phyloP scores from a whole-genome alignment of 192 early-diverging fungal species.

The Phycomyces blakesleeanus region DNA sequence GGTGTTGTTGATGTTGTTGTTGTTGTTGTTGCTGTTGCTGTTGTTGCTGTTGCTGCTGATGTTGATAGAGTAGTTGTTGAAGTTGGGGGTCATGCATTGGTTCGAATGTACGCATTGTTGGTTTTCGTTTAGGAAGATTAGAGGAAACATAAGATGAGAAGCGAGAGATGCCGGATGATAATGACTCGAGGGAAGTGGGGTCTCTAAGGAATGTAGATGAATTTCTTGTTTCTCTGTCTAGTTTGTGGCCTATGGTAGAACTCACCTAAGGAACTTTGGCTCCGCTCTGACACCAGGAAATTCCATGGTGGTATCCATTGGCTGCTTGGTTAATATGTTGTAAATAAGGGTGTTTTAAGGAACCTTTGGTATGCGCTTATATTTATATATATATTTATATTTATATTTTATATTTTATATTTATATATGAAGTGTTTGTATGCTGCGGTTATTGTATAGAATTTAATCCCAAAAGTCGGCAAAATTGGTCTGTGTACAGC shows the following conservation, averaged over 20 bases:
- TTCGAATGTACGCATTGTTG: conserved; percentile 11
- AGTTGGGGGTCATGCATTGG: conserved; percentile 18
- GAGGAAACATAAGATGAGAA: conserved; percentile 62
- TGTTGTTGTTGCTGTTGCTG: conserved; percentile 21
- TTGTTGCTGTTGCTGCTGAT: conserved; percentile 26
- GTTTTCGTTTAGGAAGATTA: conserved; percentile 46
- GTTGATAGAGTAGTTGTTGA: conserved; percentile 32
- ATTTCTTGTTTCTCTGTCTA: neutral
- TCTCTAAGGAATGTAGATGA: conserved; percentile 36
- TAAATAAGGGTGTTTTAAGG: too few species aligned
- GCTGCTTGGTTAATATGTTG: too few species aligned
- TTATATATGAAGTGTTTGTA: too few species aligned
- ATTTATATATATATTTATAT: too few species aligned
- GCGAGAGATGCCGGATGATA: conserved; percentile 58
- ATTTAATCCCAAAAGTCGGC: too few species aligned
- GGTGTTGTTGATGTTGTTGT: conserved; percentile 13
- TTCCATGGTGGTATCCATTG: conserved; percentile 7
- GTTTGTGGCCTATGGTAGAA: neutral
- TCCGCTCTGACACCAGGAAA: conserved; percentile 41
- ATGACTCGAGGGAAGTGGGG: conserved; percentile 56
- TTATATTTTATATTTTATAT: too few species aligned
- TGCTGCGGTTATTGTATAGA: too few species aligned
- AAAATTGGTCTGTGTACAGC: too few species aligned
- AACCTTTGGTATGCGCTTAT: too few species aligned
- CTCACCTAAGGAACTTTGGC: conserved; percentile 47